Evolutionary conservation across 2,329 filamentous ascomycete species (phyloP).

Genomic region (Fusarium pseudograminearum): DNA sequence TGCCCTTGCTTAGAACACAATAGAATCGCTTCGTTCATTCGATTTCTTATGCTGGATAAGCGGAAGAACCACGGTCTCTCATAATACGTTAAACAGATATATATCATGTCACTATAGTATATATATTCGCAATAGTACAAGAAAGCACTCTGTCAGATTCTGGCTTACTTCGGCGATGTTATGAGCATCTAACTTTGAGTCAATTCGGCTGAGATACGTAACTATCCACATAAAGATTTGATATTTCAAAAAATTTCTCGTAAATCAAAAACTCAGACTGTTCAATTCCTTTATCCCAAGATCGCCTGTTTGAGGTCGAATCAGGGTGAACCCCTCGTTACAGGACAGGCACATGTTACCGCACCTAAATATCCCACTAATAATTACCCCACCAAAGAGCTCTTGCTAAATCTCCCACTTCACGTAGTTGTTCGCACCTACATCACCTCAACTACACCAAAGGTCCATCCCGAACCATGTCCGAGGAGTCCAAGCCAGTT

Average conservation of each 20-base stretch:
- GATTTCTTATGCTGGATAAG: neutral
- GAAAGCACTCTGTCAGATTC: neutral
- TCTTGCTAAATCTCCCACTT: conserved; percentile 28
- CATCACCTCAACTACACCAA: conserved; percentile 29
- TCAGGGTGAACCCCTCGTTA: conserved; percentile 8
- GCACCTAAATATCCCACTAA: conserved; percentile 10
- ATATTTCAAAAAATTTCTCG: neutral
- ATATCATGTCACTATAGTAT: neutral
- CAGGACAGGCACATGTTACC: conserved; percentile 30
- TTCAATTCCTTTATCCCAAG: neutral
- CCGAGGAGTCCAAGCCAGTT: conserved; percentile 72
- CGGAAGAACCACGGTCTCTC: neutral
- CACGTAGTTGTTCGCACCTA: conserved; percentile 28
- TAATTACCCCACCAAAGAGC: conserved; percentile 47
- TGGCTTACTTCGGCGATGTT: neutral
- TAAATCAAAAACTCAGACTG: neutral
- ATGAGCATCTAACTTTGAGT: neutral
- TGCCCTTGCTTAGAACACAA: neutral
- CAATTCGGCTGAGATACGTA: too few species aligned
- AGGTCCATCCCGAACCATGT: conserved; percentile 51
- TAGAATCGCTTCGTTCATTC: neutral
- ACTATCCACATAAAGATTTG: too few species aligned
- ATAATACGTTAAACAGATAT: neutral
- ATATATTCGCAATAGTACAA: neutral
- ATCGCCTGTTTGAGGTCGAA: neutral